Evolutionary conservation across 1,139 yeast genomes (phyloP).

Genomic region (Geotrichum citri-aurantii): DNA sequence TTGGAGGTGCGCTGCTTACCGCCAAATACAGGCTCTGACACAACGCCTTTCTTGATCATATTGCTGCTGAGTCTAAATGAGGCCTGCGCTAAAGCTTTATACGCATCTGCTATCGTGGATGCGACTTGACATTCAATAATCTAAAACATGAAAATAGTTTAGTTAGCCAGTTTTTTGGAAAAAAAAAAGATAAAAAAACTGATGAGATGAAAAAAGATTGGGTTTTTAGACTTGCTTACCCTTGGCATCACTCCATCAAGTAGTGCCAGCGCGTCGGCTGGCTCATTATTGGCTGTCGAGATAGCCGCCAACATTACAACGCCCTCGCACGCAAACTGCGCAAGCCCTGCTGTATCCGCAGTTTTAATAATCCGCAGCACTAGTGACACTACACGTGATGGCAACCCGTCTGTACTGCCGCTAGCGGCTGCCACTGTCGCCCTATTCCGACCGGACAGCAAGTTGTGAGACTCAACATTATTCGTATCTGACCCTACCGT

Average conservation of each 20-base stretch:
- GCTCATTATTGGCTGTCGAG: constrained; percentile 21
- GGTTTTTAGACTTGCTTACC: constrained; percentile 8
- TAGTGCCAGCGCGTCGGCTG: constrained; percentile 25
- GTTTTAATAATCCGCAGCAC: constrained; percentile 22
- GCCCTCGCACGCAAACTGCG: constrained; percentile 26
- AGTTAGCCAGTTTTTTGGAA: background rate
- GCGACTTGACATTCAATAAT: background rate
- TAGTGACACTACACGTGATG: constrained; percentile 24
- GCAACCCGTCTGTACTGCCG: background rate
- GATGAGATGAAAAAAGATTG: background rate
- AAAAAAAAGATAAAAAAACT: background rate
- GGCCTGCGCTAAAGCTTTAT: constrained; percentile 1
- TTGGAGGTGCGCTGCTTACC: background rate
- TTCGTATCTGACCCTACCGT: constrained; percentile 12
- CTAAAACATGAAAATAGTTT: background rate
- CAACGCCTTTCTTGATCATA: background rate
- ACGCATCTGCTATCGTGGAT: background rate
- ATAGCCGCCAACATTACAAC: constrained; percentile 26
- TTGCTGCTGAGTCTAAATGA: background rate
- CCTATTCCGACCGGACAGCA: background rate
- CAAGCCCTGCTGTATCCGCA: constrained; percentile 25
- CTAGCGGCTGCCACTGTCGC: background rate
- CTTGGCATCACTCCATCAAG: constrained; percentile 29
- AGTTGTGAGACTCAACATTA: background rate
- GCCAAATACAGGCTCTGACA: background rate